Percentiles rank a stretch among this genome's conserved stretches.
Conservation (phyloP, 345 rosid species). For the Pistacia vera region DNA sequence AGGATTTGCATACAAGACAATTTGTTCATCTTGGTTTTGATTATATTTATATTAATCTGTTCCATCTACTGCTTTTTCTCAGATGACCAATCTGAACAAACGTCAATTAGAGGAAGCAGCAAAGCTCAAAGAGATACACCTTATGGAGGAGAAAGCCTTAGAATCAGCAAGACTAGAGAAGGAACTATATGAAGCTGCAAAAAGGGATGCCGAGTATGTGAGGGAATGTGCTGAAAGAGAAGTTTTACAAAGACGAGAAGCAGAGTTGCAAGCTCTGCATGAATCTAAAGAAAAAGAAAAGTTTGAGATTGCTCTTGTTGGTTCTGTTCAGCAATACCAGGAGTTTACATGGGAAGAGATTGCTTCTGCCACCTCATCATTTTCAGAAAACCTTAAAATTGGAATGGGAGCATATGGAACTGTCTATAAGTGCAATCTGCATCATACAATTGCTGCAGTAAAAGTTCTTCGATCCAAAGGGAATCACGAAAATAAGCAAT, state of each 20-base stretch:
- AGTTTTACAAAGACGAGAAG: constrained; percentile 52
- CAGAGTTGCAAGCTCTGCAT: constrained; percentile 56
- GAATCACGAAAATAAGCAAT: constrained; percentile 58
- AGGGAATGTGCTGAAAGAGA: constrained; percentile 54
- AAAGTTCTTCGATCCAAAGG: constrained; percentile 80
- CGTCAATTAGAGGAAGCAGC: constrained; percentile 52
- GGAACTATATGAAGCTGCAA: constrained; percentile 59
- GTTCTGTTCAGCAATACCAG: constrained; percentile 50
- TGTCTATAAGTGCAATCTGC: constrained; percentile 71
- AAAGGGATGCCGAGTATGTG: constrained; percentile 48
- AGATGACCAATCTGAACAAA: constrained; percentile 57
- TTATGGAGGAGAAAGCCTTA: constrained; percentile 55
- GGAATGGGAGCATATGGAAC: constrained; percentile 87
- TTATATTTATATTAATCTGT: neutral
- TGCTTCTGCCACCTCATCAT: constrained; percentile 73
- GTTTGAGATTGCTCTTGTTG: constrained; percentile 60
- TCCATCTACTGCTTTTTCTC: constrained; percentile 12
- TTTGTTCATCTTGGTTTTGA: too few relatives aligned
- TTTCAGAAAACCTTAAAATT: constrained; percentile 65
- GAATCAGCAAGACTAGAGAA: constrained; percentile 62
- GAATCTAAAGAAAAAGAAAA: constrained; percentile 73
- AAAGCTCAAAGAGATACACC: constrained; percentile 52
- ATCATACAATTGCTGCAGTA: constrained; percentile 77
- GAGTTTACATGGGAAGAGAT: constrained; percentile 84
- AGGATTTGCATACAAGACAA: too few relatives aligned